These are phyloP conservation scores for Aspergillus hancockii DNA, from an alignment of 495 filamentous ascomycete species.

Conservation along the genomic window DNA sequence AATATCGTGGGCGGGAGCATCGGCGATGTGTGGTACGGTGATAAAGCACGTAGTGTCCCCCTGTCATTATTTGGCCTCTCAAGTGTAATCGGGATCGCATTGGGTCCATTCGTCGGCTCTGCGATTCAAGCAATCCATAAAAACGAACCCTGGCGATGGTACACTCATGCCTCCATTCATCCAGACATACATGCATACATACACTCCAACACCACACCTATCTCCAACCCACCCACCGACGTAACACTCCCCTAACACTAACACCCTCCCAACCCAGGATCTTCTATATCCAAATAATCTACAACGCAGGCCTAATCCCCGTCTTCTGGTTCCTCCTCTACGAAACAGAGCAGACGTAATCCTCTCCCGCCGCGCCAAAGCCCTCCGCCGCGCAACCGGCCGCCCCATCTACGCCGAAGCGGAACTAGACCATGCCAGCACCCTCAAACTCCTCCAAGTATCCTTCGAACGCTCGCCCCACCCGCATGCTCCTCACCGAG, in stretches of 20 bases:
- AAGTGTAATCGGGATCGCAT: slow-evolving; percentile 45
- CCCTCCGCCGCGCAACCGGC: slow-evolving; percentile 41
- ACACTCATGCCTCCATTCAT: slow-evolving; percentile 1
- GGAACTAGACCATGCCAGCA: slow-evolving; percentile 31
- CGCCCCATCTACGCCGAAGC: slow-evolving; percentile 2
- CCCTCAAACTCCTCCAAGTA: slow-evolving; percentile 26
- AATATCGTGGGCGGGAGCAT: slow-evolving; percentile 51
- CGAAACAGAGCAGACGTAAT: slow-evolving; percentile 30
- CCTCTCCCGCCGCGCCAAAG: neutral
- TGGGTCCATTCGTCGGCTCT: slow-evolving; percentile 52
- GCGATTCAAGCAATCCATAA: slow-evolving; percentile 39
- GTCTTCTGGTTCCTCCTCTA: slow-evolving; percentile 44
- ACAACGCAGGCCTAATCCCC: slow-evolving; percentile 16
- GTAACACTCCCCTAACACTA: neutral
- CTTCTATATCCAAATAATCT: neutral
- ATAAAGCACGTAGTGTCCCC: slow-evolving; percentile 41
- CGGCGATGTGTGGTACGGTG: slow-evolving; percentile 44
- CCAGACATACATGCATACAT: too few species aligned
- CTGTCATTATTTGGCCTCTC: slow-evolving; percentile 47
- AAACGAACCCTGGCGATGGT: slow-evolving; percentile 46
- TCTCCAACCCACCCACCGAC: neutral
- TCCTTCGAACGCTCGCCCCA: slow-evolving; percentile 49
- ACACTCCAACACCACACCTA: too few species aligned
- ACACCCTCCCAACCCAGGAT: neutral
- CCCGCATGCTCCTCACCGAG: slow-evolving; percentile 52